Evolutionary conservation across 192 early-diverging fungal genomes (phyloP).

Genomic region (Spinellus fusiger): DNA sequence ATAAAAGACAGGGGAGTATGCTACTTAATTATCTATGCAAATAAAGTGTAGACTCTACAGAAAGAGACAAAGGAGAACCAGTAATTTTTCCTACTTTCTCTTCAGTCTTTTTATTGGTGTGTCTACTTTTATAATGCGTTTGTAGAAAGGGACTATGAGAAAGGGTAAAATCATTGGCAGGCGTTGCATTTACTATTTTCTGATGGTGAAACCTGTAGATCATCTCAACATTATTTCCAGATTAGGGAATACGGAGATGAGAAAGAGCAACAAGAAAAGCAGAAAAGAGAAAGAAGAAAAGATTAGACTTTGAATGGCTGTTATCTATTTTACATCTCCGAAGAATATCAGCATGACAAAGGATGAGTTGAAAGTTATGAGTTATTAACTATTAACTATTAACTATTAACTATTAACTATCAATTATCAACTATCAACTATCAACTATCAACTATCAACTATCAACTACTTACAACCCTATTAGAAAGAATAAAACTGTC

Average conservation of each 20-base stretch:
- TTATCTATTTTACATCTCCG: neutral
- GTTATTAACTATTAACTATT: too few species aligned
- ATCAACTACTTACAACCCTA: too few species aligned
- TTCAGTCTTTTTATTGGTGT: neutral
- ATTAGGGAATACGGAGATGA: neutral
- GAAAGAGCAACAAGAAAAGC: neutral
- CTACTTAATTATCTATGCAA: neutral
- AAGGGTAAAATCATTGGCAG: too few species aligned
- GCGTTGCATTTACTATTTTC: too few species aligned
- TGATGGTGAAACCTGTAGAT: neutral
- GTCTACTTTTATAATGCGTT: too few species aligned
- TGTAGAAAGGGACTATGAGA: too few species aligned
- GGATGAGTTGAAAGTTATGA: too few species aligned
- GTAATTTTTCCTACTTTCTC: neutral
- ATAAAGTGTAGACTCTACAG: too few species aligned
- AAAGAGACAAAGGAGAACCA: neutral
- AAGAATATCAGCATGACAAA: neutral
- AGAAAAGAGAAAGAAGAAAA: neutral
- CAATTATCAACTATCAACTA: too few species aligned
- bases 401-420: too few species aligned
- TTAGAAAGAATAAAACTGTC: too few species aligned
- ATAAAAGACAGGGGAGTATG: neutral
- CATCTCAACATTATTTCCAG: neutral
- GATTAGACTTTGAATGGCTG: neutral
- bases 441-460: too few species aligned